Evolutionary conservation across 306 rosid genomes (phyloP), one percentile per base, ranked within the genome.

Genomic region (Echinosophora koreensis): DNA sequence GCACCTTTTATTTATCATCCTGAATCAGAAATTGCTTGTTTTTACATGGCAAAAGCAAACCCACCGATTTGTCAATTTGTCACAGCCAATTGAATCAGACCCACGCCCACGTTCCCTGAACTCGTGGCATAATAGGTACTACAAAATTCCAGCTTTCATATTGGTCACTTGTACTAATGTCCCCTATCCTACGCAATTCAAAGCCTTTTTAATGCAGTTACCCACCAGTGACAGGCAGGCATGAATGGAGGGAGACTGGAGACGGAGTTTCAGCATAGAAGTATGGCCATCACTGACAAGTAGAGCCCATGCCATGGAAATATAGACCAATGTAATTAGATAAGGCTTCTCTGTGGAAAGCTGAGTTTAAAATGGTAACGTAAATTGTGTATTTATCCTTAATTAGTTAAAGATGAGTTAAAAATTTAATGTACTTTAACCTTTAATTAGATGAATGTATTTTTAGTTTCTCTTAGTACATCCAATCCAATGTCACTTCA

Each of bases 181-280:
- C 47, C 67, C 73, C 41, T 52, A 58, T 80, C 74, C 69, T 22
- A 46, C 37, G 38, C 77, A n/a, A 64, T 76, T 74, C 62, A 73
- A 63, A 5, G 10, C 16, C 71, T 32, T 74, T 69, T 16, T 32
- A 77, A 42, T 51, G 82, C 83, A 61, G 67, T 59, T 71, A 64
- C 58, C 51, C 42, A 75, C 55, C 76, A 50, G 80, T 77, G 85
- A 78, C 67, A 76, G 69, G 47, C 51, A 79, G 42, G 77, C 74
- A 69, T 80, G 85, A 68, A 88, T 81, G 85, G 69, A 88, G 69
- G 81, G 87, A n/a, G 66, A 41, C 32, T 30, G 41, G 72, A 69
- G 70, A 76, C 84, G 28, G 59, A 61, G 81, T 66, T 74, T 88
- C 58, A 62, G 80, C 87, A 80, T 58, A 74, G 56, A 73, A 77